phyloP scores from a whole-genome alignment of 257 asterid genomes.

The Petunia axillaris region DNA sequence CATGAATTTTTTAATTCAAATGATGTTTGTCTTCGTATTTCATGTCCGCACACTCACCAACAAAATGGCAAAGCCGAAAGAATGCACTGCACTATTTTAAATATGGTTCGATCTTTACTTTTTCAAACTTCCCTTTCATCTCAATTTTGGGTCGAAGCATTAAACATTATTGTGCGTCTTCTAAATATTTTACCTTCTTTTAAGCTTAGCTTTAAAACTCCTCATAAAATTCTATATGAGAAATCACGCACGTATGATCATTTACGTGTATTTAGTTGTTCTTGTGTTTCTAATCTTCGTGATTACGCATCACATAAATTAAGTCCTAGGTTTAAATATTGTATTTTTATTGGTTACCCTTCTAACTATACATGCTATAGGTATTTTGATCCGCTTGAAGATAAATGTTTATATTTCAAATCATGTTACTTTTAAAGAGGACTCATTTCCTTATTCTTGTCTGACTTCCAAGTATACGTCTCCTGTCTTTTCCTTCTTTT shows the following conservation, averaged over 20 bases:
- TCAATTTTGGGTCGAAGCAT: background rate
- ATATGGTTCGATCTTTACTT: too few species aligned
- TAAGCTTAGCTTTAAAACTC: background rate
- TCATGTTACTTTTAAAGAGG: constrained; percentile 5
- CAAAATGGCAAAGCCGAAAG: constrained; percentile 23
- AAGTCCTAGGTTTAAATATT: background rate
- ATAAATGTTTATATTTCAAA: background rate
- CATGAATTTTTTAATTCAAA: too few species aligned
- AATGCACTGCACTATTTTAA: too few species aligned
- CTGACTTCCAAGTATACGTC: background rate
- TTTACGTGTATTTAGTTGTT: constrained; percentile 19
- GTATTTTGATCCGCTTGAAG: background rate
- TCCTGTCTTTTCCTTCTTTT: background rate
- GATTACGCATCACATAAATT: background rate
- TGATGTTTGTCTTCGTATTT: background rate
- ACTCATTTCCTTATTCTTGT: background rate
- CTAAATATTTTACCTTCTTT: constrained; percentile 4
- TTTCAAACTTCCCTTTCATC: too few species aligned
- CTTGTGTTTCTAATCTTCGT: background rate
- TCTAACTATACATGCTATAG: background rate
- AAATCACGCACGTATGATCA: background rate
- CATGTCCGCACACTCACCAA: constrained; percentile 17
- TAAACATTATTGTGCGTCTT: background rate
- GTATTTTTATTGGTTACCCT: constrained; percentile 7
- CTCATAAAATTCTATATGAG: background rate